A percentile compares a stretch with the other conserved stretches of the same genome.
These are phyloP conservation scores for Trichoderma sp. DNA, from an alignment of 2,329 filamentous ascomycete species.

Conservation along the genomic window DNA sequence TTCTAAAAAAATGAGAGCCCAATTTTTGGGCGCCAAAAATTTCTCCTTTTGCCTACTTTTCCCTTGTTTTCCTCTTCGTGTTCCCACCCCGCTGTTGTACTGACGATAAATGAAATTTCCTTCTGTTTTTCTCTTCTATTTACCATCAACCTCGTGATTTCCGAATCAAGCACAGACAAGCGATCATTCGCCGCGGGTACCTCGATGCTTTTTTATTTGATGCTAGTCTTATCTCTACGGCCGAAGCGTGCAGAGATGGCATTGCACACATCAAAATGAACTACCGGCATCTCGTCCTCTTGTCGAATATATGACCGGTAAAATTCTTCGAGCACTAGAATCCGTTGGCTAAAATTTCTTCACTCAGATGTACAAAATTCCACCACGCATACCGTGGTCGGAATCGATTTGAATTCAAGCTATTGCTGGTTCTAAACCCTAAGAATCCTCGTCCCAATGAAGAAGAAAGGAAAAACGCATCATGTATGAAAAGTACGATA, in stretches of 20 bases:
- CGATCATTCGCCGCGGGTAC: not conserved
- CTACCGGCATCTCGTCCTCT: slow-evolving; percentile 24
- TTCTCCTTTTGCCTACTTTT: not conserved
- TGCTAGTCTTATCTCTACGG: not conserved
- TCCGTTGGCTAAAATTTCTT: slow-evolving; percentile 27
- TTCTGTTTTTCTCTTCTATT: not conserved
- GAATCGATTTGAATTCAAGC: not conserved
- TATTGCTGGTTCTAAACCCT: slow-evolving; percentile 24
- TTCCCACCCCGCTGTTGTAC: not conserved
- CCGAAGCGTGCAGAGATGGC: not conserved
- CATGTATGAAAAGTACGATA: slow-evolving; percentile 21
- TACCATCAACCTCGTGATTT: not conserved
- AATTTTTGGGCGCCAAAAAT: not conserved
- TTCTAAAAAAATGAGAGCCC: slow-evolving; percentile 9
- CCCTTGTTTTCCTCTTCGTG: not conserved
- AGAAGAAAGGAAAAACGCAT: not conserved
- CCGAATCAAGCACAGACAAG: not conserved
- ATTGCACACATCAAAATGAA: not conserved
- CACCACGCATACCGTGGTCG: not conserved
- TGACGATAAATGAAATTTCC: slow-evolving; percentile 6
- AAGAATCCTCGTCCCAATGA: slow-evolving; percentile 20
- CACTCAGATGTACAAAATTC: slow-evolving; percentile 12
- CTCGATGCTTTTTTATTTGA: not conserved
- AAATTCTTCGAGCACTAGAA: slow-evolving; percentile 22
- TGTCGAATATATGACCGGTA: slow-evolving; percentile 25